Evolutionary conservation across 805 yeast genomes (phyloP).

Genomic region (Peterozyma xylosa): DNA sequence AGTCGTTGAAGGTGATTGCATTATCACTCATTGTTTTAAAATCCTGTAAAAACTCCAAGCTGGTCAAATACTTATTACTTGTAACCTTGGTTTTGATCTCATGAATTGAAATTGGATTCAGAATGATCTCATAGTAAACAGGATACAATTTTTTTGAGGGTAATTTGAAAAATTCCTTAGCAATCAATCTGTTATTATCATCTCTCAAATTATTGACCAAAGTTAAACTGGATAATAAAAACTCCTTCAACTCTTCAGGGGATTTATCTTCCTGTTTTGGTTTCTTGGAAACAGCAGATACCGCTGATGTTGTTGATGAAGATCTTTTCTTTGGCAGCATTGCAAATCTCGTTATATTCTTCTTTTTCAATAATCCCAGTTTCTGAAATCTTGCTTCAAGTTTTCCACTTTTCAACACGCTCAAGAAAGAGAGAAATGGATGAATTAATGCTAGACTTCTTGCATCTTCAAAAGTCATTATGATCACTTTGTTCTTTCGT

Average conservation of each 20-base stretch:
- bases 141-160: constrained; percentile 75
- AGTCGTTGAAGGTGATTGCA: constrained; percentile 68
- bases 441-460: no score
- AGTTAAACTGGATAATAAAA: constrained; percentile 25
- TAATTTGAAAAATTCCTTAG: constrained; percentile 54
- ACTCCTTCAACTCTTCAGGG: constrained; percentile 17
- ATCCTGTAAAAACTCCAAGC: constrained; percentile 46
- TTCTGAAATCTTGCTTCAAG: no score
- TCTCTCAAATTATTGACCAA: constrained; percentile 24
- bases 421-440: no score
- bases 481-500: no score
- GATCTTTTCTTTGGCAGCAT: no score
- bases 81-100: constrained; percentile 50
- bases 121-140: constrained; percentile 64
- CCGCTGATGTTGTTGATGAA: no score
- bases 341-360: no score
- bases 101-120: constrained; percentile 59
- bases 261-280: no score
- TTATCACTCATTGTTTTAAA: constrained; percentile 61
- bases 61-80: constrained; percentile 24
- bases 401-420: no score
- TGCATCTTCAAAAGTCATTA: no score
- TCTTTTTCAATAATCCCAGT: no score
- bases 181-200: constrained; percentile 27
- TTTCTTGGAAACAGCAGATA: no score